Evolutionary conservation across 2,329 filamentous ascomycete species (phyloP).

Genomic region (Aspergillus niger): DNA sequence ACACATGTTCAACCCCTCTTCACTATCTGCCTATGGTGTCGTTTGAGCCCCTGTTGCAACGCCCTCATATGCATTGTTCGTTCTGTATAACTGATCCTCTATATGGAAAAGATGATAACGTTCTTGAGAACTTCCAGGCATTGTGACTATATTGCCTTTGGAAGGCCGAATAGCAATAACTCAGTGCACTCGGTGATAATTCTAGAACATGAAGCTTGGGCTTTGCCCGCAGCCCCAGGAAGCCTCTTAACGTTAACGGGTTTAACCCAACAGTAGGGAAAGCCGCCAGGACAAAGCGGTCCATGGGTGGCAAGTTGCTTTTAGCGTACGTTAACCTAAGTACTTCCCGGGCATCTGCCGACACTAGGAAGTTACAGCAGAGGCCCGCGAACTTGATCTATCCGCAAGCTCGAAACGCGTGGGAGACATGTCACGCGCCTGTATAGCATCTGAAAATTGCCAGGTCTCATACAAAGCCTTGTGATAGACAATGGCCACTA

Average conservation of each 20-base stretch:
- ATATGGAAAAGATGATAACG: neutral
- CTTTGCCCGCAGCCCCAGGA: too few relatives aligned
- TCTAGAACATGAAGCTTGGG: neutral
- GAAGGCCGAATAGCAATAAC: neutral
- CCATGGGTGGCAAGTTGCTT: neutral
- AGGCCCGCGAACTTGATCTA: neutral
- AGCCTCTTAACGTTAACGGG: neutral
- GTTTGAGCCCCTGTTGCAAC: neutral
- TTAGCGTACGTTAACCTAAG: neutral
- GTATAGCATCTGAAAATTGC: neutral
- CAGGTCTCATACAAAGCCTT: neutral
- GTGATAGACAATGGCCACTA: neutral
- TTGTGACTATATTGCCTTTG: neutral
- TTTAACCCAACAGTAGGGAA: neutral
- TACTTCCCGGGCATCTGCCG: neutral
- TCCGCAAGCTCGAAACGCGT: neutral
- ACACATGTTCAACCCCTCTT: neutral
- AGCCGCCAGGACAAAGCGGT: neutral
- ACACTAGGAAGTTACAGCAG: neutral
- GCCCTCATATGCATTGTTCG: neutral
- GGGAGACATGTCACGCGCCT: neutral
- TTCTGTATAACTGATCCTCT: neutral
- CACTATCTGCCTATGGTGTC: neutral
- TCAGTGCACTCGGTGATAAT: neutral
- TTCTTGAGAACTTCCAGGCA: neutral